Base-by-base conservation (phyloP, 2,329 filamentous ascomycete genomes). In the Fusarium chlamydosporum region DNA sequence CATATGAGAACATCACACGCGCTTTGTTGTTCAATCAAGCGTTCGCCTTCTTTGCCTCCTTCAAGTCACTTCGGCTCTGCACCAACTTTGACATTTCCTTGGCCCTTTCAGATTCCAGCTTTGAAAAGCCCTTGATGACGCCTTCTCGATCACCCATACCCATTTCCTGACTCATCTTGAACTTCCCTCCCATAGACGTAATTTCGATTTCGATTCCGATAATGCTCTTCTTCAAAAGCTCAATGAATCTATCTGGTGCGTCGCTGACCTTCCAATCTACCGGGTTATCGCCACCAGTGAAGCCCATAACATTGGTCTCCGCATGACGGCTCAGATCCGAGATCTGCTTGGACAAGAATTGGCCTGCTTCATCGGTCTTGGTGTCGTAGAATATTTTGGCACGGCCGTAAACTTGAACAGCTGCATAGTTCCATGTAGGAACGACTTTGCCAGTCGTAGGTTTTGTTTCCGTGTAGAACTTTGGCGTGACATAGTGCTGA, bases 381-480 rank as follows among this genome's bases (percentile, higher is more conserved):
- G 83, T 72, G 57, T 91, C 85, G 58, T 79, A 84, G 66, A 83
- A 86, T 6, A 91, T 77, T 0, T 65, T 85, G 2, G 86, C 85
- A 3, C 76, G 82, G 2, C 89, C 89, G 68, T 91, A 91, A 0
- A 82, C 87, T 76, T 92, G 88, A 0, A 84, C 89, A 0, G 89
- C 88, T 0, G 87, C 81, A 70, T 92, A 92, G 76, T 92, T 89
- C 90, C 89, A 92, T 0, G 89, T 92, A 1, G 89, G 89, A 7
- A 90, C 89, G 0, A 91, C 89, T 69, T 92, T 92, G 12, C 84
- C 89, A 0, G 85, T 88, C 0, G 72, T 74, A 0, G 88, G 89
- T 74, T 91, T 92, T 2, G 89, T 91, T 67, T 88, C 83, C 12
- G 79, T 82, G 79, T 91, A 92, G 77, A 91, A 91, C 62, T 90